Evolutionary conservation across 2,329 filamentous ascomycete species (phyloP), one percentile per base, ranked within the genome.

Genomic region (Arthrobotrys sinensis): DNA sequence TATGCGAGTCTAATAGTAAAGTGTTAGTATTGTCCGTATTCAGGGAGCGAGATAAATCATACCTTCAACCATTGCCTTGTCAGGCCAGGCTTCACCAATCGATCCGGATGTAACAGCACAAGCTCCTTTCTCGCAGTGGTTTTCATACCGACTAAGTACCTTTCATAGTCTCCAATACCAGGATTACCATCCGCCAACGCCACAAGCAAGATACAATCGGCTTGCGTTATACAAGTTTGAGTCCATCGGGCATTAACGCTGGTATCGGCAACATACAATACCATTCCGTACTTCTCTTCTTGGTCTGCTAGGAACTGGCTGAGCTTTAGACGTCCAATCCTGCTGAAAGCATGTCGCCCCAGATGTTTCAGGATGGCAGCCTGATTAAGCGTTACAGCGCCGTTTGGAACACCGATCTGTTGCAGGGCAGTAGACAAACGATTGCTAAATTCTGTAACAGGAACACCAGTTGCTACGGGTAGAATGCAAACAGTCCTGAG

Each of bases 161-260:
- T 90, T 84, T 99, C 96, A 81, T 98, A 99, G 83, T 99, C 96
- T 48, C 96, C 96, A 80, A 98, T 96, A 52, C 89, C 91, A 0
- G 96, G 92, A 2, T 94, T 97, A 0, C 92, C 91, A 83, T 98
- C 96, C 0, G 94, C 96, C 12, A 98, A 86, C 0, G 94, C 96
- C 32, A 99, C 93, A 7, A 99, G 87, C 6, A 99, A 87, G 80
- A 99, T 97, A 81, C 94, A 97, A 84, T 99, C 96, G 1, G 96
- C 96, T 84, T 99, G 96, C 14, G 92, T 92, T 80, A 99, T 97
- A 83, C 96, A 99, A 0, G 96, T 98, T 82, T 97, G 94, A 0
- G 96, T 99, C 96, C 96, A 99, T 0, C 95, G 94, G 1, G 96
- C 93, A 82, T 97, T 98, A 82, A 98, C 96, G 78, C 91, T 97